phyloP scores from a whole-genome alignment of 164 flowering plant genomes.

The Dillenia suffruticosa region DNA sequence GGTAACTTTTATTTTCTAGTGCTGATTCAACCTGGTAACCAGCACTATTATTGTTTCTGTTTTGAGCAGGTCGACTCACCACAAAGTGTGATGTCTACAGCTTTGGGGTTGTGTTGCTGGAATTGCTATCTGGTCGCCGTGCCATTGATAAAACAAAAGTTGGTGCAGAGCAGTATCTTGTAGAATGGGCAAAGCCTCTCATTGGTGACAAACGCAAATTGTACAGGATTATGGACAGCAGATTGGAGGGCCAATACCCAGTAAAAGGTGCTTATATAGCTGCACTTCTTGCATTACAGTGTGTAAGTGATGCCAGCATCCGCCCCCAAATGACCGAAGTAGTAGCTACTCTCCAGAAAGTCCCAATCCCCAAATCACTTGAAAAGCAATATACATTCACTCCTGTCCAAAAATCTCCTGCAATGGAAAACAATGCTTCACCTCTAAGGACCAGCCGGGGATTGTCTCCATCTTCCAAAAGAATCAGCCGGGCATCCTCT shows the following conservation, averaged over 20 bases:
- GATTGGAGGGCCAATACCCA: slow-evolving; percentile 47
- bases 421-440: too few species aligned
- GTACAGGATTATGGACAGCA: slow-evolving; percentile 45
- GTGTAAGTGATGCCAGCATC: slow-evolving; percentile 36
- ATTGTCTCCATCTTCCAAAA: too few species aligned
- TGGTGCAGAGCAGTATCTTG: slow-evolving; percentile 45
- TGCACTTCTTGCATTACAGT: slow-evolving; percentile 34
- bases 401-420: too few species aligned
- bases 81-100: slow-evolving; percentile 56
- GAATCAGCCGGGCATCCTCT: too few species aligned
- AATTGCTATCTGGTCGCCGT: slow-evolving; percentile 56
- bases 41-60: background rate
- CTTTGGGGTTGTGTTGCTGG: slow-evolving; percentile 69
- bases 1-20: too few species aligned
- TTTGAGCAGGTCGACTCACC: slow-evolving; percentile 39
- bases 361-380: slow-evolving; percentile 11
- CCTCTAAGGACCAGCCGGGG: too few species aligned
- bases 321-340: slow-evolving; percentile 53
- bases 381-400: too few species aligned
- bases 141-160: slow-evolving; percentile 43
- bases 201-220: slow-evolving; percentile 36
- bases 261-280: slow-evolving; percentile 33
- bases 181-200: slow-evolving; percentile 57
- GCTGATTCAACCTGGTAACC: too few species aligned
- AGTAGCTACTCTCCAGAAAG: slow-evolving; percentile 25